Conservation (phyloP, 1,284 basidiomycete genomes). For the Somion occarium region DNA sequence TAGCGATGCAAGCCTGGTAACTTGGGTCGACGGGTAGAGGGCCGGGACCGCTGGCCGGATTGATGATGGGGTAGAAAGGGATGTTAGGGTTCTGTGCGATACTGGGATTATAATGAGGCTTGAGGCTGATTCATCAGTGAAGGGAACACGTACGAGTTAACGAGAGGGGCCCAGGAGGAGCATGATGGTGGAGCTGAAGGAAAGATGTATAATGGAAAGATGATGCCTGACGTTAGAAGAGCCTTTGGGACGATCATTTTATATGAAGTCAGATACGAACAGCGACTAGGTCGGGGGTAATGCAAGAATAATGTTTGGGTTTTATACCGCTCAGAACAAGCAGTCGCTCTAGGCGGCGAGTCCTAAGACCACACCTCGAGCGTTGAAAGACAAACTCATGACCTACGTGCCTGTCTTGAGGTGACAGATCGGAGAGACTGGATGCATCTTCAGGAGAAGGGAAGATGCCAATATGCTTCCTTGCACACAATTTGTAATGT, state of each 20-base stretch:
- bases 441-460: too few relatives aligned
- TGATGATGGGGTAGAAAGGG: conserved; percentile 31
- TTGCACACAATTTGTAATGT: too few relatives aligned
- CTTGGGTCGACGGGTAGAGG: conserved; percentile 22
- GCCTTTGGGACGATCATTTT: neutral
- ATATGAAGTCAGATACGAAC: too few relatives aligned
- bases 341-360: too few relatives aligned
- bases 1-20: conserved; percentile 29
- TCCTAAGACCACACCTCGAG: too few relatives aligned
- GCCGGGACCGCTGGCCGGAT: conserved; percentile 33
- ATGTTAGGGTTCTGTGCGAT: conserved; percentile 24
- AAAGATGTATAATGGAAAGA: conserved; percentile 9
- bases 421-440: too few relatives aligned
- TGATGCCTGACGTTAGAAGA: conserved; percentile 7
- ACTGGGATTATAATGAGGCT: conserved; percentile 15
- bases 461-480: too few relatives aligned
- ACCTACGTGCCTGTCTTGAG: too few relatives aligned
- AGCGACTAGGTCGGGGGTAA: too few relatives aligned
- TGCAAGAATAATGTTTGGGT: too few relatives aligned
- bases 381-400: too few relatives aligned
- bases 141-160: conserved; percentile 4
- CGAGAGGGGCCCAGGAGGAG: conserved; percentile 5
- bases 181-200: conserved; percentile 3
- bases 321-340: too few relatives aligned
- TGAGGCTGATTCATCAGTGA: neutral